Conservation (phyloP, 495 filamentous ascomycete genomes). For the Neurospora intermedia region DNA sequence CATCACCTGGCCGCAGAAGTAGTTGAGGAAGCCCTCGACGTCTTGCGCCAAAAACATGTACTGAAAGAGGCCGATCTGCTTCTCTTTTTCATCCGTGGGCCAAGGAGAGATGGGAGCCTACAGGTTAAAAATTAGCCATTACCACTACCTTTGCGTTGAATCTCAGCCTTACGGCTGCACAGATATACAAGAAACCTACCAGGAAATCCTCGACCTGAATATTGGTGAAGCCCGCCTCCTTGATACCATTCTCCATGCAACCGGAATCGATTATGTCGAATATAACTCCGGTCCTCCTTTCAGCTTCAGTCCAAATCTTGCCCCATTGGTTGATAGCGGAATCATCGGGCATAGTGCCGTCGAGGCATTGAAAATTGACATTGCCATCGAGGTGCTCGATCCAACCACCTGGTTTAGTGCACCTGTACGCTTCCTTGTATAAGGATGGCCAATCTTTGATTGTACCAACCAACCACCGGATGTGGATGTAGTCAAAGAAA, state of each 20-base stretch:
- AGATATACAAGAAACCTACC: neutral
- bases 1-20: conserved; percentile 21
- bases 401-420: conserved; percentile 27
- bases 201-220: conserved; percentile 14
- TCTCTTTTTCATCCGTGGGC: conserved; percentile 13
- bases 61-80: conserved; percentile 8
- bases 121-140: neutral
- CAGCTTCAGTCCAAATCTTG: neutral
- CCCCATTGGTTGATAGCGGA: neutral
- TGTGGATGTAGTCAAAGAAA: conserved; percentile 47
- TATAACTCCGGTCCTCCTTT: neutral
- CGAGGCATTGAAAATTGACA: rapidly evolving
- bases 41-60: conserved; percentile 17
- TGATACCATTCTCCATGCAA: conserved; percentile 46
- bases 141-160: neutral
- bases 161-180: neutral
- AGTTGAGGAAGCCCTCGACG: conserved; percentile 21
- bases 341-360: neutral
- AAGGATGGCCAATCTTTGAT: conserved; percentile 37
- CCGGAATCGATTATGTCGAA: conserved; percentile 19
- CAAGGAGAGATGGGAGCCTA: conserved; percentile 31
- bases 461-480: conserved; percentile 41
- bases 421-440: conserved; percentile 19
- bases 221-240: conserved; percentile 46
- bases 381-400: conserved; percentile 13